Conservation (phyloP, 2,329 filamentous ascomycete species). For the Aspergillus sergii region DNA sequence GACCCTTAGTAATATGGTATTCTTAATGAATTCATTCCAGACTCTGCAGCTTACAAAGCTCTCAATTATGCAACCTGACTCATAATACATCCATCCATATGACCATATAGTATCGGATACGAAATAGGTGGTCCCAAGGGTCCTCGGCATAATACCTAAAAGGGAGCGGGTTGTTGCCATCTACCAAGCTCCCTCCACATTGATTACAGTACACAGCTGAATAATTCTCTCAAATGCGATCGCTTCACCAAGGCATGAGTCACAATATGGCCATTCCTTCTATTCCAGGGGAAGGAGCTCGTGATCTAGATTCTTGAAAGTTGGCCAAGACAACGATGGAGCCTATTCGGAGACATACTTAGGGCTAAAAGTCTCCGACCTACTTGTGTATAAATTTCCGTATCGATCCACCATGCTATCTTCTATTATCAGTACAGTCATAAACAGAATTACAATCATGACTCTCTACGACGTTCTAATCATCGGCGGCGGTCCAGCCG, state of each 20-base stretch:
- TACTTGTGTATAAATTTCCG: neutral
- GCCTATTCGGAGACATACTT: neutral
- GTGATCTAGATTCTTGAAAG: neutral
- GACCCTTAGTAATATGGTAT: too few species aligned
- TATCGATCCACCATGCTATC: neutral
- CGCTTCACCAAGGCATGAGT: neutral
- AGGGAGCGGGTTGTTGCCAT: neutral
- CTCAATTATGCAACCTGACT: neutral
- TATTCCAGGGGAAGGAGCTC: neutral
- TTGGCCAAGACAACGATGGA: neutral
- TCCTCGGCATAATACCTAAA: neutral
- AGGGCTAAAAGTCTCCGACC: neutral
- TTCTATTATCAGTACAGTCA: neutral
- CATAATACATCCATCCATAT: neutral
- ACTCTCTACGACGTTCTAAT: constrained; percentile 21
- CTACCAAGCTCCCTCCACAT: neutral
- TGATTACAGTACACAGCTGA: neutral
- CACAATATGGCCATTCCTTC: neutral
- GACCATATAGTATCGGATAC: neutral
- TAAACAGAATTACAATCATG: neutral
- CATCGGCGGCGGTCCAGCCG: constrained; percentile 49
- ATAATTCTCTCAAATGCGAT: neutral
- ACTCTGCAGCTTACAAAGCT: neutral
- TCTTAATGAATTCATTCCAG: neutral
- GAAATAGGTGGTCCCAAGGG: neutral